Evolutionary conservation across 495 filamentous ascomycete genomes (phyloP), one percentile per base, ranked within the genome.

Genomic region (Cryomyces minteri): DNA sequence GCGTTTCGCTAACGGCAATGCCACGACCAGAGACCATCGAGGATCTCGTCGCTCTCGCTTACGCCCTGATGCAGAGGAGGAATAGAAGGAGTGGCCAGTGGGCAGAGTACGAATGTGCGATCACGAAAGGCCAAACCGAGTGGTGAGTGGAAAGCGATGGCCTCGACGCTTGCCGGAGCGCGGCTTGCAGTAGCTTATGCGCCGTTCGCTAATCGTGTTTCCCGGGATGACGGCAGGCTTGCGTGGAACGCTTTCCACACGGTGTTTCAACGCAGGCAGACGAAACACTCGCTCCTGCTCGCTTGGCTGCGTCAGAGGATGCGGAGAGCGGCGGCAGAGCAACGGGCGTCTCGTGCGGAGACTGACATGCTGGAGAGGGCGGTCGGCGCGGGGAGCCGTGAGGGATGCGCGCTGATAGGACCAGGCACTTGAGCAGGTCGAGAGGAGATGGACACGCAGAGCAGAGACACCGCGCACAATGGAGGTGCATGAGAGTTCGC

Each of bases 21-120:
- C 41, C 47, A 34, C 47, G 25, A 43, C 32, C 14, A 76, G 79
- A 70, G 45, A 82, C 82, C 0, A 75, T 92, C 43, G 62, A 66
- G 38, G 75, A 79, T 44, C 50, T 88, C 5, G 64, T 80, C 4
- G 68, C 77, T 11, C 69, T 84, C 1, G 79, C 81, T 0, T 74
- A 67, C 32, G 54, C 70, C 4, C 60, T 88, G 29, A 67, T 94
- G 37, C 79, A 77, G 34, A 75, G 73, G 43, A 71, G 50, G 63
- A 67, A 62, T 56, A 55, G 25, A 51, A 64, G 41, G 59, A 62
- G 43, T 54, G 61, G 45, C 59, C 68, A 44, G 68, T 69, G 49
- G 65, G 65, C 10, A 11, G 62, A 68, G 11, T 76, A 75, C 49
- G 57, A 60, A 5, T 86, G 80, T 51, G 62, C 58, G 5, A 68